Evolutionary conservation across 306 rosid genomes (phyloP).

Genomic region (Malus domestica): ASM211411v1 NC_041794.1:4769501-4770000

Average conservation of each 20-base stretch:
- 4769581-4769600: constrained; percentile 83
- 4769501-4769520: constrained; percentile 71
- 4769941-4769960: constrained; percentile 94
- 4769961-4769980: constrained; percentile 93
- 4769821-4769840: constrained; percentile 48
- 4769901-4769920: no score
- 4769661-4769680: constrained; percentile 62
- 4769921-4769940: constrained; percentile 66
- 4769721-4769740: constrained; percentile 50
- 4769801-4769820: constrained; percentile 96
- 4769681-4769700: constrained; percentile 69
- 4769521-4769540: constrained; percentile 93
- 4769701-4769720: constrained; percentile 45
- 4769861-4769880: no score
- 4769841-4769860: no score
- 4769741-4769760: constrained; percentile 91
- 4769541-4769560: constrained; percentile 76
- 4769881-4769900: no score
- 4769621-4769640: constrained; percentile 62
- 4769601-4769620: constrained; percentile 66
- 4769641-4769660: constrained; percentile 84
- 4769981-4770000: constrained; percentile 87
- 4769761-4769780: constrained; percentile 90
- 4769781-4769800: constrained; percentile 78
- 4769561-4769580: constrained; percentile 99